These are phyloP conservation scores for Aspergillus wentii DNA, from an alignment of 495 filamentous ascomycete genomes.

Conservation along the genomic window DNA sequence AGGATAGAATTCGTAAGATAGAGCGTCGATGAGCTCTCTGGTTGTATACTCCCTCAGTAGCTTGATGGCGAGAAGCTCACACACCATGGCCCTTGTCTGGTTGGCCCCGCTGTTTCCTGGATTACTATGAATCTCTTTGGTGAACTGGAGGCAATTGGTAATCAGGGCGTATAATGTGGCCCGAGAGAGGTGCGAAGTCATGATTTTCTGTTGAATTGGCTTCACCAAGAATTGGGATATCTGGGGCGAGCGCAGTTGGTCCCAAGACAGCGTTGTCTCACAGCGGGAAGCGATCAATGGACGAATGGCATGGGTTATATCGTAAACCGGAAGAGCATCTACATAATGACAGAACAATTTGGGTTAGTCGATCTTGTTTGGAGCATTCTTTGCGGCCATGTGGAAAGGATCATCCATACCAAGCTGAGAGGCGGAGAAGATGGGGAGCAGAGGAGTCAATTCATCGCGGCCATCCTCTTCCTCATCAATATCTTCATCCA, in stretches of 20 bases:
- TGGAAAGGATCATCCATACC: conserved; percentile 57
- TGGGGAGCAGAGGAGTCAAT: conserved; percentile 64
- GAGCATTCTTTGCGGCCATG: too few relatives aligned
- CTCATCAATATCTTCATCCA: conserved; percentile 35
- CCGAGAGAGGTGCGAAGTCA: conserved; percentile 71
- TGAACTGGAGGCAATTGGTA: conserved; percentile 90
- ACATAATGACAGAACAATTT: neutral
- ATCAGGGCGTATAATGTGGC: conserved; percentile 85
- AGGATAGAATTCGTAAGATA: conserved; percentile 92
- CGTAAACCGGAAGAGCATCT: conserved; percentile 82
- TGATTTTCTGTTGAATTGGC: conserved; percentile 80
- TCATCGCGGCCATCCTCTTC: conserved; percentile 56
- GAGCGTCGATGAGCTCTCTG: conserved; percentile 80
- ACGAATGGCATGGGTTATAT: conserved; percentile 82
- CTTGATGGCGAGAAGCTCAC: conserved; percentile 89
- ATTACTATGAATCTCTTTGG: conserved; percentile 75
- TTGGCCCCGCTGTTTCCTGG: conserved; percentile 78
- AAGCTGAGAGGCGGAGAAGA: conserved; percentile 77
- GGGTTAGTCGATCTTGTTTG: neutral
- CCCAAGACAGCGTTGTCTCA: conserved; percentile 92
- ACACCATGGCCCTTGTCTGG: conserved; percentile 77
- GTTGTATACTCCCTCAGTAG: conserved; percentile 83
- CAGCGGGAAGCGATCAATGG: conserved; percentile 73
- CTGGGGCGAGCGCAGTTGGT: conserved; percentile 89
- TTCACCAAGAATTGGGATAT: conserved; percentile 94